A percentile compares a stretch with the other conserved stretches of the same genome.
phyloP scores from a whole-genome alignment of 441 rosid species.

The Rhodomyrtus psidioides region DNA sequence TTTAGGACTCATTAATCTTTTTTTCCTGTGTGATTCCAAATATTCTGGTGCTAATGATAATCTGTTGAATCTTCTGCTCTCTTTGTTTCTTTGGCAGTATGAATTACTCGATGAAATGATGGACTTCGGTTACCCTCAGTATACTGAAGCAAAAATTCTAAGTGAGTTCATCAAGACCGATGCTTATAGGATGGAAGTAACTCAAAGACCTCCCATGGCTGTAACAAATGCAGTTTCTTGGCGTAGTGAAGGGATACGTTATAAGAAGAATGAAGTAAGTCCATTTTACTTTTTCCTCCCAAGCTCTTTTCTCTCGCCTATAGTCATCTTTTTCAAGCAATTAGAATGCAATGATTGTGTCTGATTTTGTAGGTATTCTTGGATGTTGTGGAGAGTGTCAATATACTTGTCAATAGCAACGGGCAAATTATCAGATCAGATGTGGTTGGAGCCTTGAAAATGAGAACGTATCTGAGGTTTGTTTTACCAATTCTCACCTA shows the following conservation, averaged over 20 bases:
- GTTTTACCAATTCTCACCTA: neutral
- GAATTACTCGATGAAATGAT: slow-evolving; percentile 99
- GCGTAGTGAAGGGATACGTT: slow-evolving; percentile 93
- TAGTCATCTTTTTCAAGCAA: slow-evolving; percentile 3
- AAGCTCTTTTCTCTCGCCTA: neutral
- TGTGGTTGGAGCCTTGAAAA: slow-evolving; percentile 96
- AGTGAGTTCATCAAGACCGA: slow-evolving; percentile 97
- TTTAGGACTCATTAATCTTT: neutral
- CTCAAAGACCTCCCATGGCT: slow-evolving; percentile 99
- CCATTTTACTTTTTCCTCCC: neutral
- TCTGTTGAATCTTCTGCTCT: neutral
- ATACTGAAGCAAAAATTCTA: slow-evolving; percentile 88
- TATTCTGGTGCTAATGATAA: neutral
- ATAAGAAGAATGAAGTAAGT: slow-evolving; percentile 93
- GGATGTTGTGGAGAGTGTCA: slow-evolving; percentile 95
- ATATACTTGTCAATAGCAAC: slow-evolving; percentile 93
- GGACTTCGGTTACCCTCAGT: slow-evolving; percentile 98
- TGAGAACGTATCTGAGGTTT: slow-evolving; percentile 95
- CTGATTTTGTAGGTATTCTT: slow-evolving; percentile 68
- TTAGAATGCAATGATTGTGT: slow-evolving; percentile 4
- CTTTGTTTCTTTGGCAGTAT: slow-evolving; percentile 38
- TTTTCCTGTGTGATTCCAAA: neutral
- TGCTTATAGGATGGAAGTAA: slow-evolving; percentile 98
- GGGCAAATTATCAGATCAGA: slow-evolving; percentile 96
- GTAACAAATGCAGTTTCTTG: slow-evolving; percentile 98